Percentiles rank a stretch among this genome's conserved stretches.
Conservation (phyloP, 176 grass and related monocot species). For the Olyra latifolia region DNA sequence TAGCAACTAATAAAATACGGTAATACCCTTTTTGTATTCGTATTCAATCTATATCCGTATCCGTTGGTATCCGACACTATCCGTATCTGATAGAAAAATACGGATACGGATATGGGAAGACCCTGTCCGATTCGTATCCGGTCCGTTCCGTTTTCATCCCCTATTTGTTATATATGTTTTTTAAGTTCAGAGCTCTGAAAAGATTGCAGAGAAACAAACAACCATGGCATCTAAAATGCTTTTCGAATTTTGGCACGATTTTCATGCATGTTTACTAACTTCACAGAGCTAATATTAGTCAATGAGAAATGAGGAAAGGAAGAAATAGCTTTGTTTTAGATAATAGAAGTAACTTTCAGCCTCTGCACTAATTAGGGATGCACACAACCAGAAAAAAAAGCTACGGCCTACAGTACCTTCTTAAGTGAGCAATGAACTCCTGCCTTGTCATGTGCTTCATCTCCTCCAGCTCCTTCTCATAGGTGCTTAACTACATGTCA, state of each 20-base stretch:
- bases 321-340: too few relatives aligned
- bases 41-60: too few relatives aligned
- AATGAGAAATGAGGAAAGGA: not conserved
- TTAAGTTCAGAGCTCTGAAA: not conserved
- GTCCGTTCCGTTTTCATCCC: too few relatives aligned
- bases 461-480: constrained; percentile 84
- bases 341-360: too few relatives aligned
- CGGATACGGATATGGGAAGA: too few relatives aligned
- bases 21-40: too few relatives aligned
- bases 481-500: constrained; percentile 53
- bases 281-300: not conserved
- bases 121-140: too few relatives aligned
- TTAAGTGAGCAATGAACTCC: constrained; percentile 84
- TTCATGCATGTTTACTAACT: not conserved
- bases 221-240: not conserved
- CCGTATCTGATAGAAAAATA: too few relatives aligned
- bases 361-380: too few relatives aligned
- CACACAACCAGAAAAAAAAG: too few relatives aligned
- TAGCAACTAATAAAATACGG: too few relatives aligned
- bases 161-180: not conserved
- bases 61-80: too few relatives aligned
- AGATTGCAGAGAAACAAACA: constrained; percentile 10
- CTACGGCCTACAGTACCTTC: constrained; percentile 52
- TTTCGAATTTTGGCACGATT: not conserved
- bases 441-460: constrained; percentile 89